Evolutionary conservation across 306 rosid genomes (phyloP), one percentile per base, ranked within the genome.

Genomic region (Inga leiocalycina): DNA sequence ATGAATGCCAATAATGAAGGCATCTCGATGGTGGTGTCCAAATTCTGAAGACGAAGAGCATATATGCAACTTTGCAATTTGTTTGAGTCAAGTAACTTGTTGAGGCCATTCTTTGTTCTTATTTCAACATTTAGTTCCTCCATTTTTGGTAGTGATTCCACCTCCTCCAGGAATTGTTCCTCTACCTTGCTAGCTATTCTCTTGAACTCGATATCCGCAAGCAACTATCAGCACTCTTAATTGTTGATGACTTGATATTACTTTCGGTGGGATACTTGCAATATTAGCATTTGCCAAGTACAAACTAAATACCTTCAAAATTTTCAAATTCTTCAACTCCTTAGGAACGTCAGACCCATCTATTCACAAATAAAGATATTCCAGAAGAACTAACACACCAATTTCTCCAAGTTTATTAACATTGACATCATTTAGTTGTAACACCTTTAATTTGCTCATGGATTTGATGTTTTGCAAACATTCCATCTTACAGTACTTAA

Each of bases 241-340:
- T 0, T n/a, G 34, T 14, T 39, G n/a, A 76, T 57, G 24, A 56
- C 15, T 57, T n/a, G 52, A 20, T 37, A 75, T 34, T 6, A 56
- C 49, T 75, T 37, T 13, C 35, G 6, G 20, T 3, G 22, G 59
- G 16, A 52, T 35, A 14, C 1, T 37, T 56, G 0, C 44, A 48
- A 8, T 20, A 8, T 1, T 1, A 73, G 0, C 6, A 3, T 0
- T 0, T 0, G 0, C 0, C 0, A 16, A 0, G 3, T 0, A 1
- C 78, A 76, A 20, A 7, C 16, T 3, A 0, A 76, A n/a, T 0
- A 11, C 2, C 52, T n/a, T 76, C n/a, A 75, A 20, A 54, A 6
- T 17, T 46, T 5, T 45, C 9, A 49, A 65, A 30, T 9, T 41
- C 57, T 43, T 77, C 22, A 77, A 62, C 20, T 49, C 56, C 20